Conservation (phyloP, 208 protist species). For the Crithidia mellificae region DNA sequence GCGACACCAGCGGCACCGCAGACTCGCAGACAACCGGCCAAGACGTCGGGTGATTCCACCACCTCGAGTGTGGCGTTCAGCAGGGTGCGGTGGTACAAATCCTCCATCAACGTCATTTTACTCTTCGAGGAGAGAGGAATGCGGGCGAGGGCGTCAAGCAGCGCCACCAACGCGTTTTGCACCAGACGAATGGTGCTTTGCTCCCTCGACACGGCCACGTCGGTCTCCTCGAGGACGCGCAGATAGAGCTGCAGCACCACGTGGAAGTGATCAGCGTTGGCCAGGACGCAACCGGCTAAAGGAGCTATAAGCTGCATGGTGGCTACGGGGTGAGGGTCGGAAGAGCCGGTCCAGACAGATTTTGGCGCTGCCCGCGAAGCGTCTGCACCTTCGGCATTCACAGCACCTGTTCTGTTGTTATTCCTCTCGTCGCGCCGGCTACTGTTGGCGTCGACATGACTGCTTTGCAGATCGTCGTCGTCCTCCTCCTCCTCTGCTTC, state of each 20-base stretch:
- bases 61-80: conserved; percentile 23
- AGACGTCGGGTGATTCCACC: conserved; percentile 39
- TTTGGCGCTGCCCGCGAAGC: no score
- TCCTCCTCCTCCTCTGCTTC: no score
- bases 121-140: conserved; percentile 28
- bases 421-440: no score
- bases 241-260: conserved; percentile 37
- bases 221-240: conserved; percentile 37
- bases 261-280: conserved; percentile 46
- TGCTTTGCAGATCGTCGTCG: no score
- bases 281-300: conserved; percentile 39
- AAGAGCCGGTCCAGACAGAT: not conserved
- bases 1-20: conserved; percentile 15
- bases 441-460: no score
- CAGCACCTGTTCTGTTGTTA: no score
- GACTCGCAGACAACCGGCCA: conserved; percentile 31
- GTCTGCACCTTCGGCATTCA: no score
- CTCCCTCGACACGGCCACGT: conserved; percentile 34
- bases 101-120: conserved; percentile 28
- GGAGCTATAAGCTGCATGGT: conserved; percentile 32
- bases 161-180: conserved; percentile 27
- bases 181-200: conserved; percentile 1
- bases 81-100: conserved; percentile 25
- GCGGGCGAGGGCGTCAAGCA: conserved; percentile 39
- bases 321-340: not conserved